Evolutionary conservation across 2,329 filamentous ascomycete genomes (phyloP), one percentile per base, ranked within the genome.

Genomic region (Trematosphaeria pertusa): DNA sequence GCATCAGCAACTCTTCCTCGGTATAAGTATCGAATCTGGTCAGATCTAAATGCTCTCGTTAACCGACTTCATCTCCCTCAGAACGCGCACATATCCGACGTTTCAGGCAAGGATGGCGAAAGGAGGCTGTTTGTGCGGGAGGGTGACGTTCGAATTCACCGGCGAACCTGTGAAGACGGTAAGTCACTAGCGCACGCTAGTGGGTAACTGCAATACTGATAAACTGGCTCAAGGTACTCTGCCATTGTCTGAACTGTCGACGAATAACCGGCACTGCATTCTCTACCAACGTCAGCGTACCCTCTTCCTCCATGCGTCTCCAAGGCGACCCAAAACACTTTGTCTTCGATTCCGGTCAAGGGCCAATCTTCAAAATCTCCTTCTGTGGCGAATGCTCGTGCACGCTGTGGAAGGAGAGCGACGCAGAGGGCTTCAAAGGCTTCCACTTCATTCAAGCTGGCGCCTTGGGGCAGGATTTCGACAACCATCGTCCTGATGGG

Each of bases 51-150:
- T 54, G 21, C 37, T 51, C 3, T 46, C 44, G n/a, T 30, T 48
- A 14, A 48, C 40, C 30, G 52, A 55, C 39, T 52, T 46, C 31
- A 47, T 49, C 8, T 36, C 40, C 15, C 18, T 37, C 11, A 31
- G 48, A 37, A 38, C 15, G 5, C 24, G 10, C 9, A 38, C 15
- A 10, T 38, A 21, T 36, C 19, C 43, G 4, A 43, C 21, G 14
- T 33, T 41, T 8, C 33, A 34, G 36, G 42, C 38, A 6, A 47
- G 24, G 31, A 59, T 61, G 56, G 40, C 43, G 11, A 64, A 63
- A 48, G 67, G 67, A 50, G 60, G 58, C 24, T 69, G 67, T 48
- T 18, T 65, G 20, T 73, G 70, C 46, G 69, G 68, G 12, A 64
- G 69, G n/a, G 64, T 67, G 39, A 62, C 59, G 12, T 72, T 71